Conservation (phyloP, 2,329 filamentous ascomycete genomes). For the Cladorrhinum sp. region DNA sequence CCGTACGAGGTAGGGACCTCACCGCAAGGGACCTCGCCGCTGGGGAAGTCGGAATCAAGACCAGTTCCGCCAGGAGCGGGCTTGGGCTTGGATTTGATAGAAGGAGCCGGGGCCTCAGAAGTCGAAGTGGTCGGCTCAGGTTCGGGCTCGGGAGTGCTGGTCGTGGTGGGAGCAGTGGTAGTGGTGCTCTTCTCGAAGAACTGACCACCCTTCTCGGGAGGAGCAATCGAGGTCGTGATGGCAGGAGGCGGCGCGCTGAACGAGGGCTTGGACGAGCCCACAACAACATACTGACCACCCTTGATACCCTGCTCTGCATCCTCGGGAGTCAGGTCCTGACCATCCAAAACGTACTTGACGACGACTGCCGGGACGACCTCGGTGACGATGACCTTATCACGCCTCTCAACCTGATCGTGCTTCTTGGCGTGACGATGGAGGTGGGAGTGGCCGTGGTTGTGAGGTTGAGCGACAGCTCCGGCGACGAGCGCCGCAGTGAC, state of each 20-base stretch:
- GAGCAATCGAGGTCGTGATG: conserved; percentile 34
- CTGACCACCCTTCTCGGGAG: conserved; percentile 41
- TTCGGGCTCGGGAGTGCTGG: conserved; percentile 30
- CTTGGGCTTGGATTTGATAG: conserved; percentile 23
- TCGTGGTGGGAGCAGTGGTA: conserved; percentile 29
- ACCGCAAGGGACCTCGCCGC: conserved; percentile 67
- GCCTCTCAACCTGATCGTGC: conserved; percentile 48
- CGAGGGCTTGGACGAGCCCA: conserved; percentile 56
- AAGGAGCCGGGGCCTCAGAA: conserved; percentile 30
- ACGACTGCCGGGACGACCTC: conserved; percentile 48
- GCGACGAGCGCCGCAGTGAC: conserved; percentile 52
- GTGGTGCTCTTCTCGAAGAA: conserved; percentile 50
- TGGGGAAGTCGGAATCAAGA: conserved; percentile 68
- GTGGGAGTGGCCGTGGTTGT: conserved; percentile 58
- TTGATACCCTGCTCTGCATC: conserved; percentile 70
- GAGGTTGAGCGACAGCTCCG: conserved; percentile 55
- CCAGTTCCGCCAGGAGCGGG: conserved; percentile 45
- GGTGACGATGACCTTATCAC: conserved; percentile 44
- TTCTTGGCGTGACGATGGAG: conserved; percentile 57
- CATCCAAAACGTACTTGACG: conserved; percentile 68
- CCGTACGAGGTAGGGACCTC: conserved; percentile 80
- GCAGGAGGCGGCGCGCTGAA: conserved; percentile 43
- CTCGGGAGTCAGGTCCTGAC: conserved; percentile 55
- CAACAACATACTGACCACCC: conserved; percentile 66
- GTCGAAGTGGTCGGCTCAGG: conserved; percentile 28